Conservation (phyloP, 257 asterid species). For the Orobanche coerulescens region DNA sequence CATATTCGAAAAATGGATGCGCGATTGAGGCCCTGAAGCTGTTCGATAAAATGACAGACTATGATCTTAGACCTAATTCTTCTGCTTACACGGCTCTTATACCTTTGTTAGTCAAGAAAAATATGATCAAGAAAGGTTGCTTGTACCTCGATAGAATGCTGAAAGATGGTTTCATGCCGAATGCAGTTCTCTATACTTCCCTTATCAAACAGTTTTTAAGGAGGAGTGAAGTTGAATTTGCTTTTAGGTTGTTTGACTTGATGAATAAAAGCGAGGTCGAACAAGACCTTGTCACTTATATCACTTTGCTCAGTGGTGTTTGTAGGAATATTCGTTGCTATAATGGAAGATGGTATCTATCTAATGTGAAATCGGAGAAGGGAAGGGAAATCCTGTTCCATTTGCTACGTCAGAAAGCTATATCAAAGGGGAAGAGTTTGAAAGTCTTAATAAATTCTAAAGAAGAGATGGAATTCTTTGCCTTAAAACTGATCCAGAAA, state of each 20-base stretch:
- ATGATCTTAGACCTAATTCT: constrained; percentile 37
- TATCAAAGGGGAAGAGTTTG: constrained; percentile 19
- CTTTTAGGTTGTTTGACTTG: constrained; percentile 45
- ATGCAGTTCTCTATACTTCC: constrained; percentile 45
- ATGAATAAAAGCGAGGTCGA: constrained; percentile 44
- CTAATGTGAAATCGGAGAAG: constrained; percentile 22
- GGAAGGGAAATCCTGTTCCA: constrained; percentile 36
- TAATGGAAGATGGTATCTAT: constrained; percentile 27
- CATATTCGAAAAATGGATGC: constrained; percentile 46
- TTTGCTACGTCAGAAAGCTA: constrained; percentile 28
- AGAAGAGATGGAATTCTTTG: constrained; percentile 31
- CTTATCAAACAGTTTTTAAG: constrained; percentile 50
- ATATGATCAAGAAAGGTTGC: constrained; percentile 41
- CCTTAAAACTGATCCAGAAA: constrained; percentile 28
- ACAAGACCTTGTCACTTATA: constrained; percentile 37
- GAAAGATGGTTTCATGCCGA: constrained; percentile 50
- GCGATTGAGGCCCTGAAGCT: constrained; percentile 35
- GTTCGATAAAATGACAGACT: constrained; percentile 38
- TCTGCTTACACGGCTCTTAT: constrained; percentile 52
- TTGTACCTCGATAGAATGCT: constrained; percentile 48
- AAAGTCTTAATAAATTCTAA: constrained; percentile 25
- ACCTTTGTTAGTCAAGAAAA: constrained; percentile 48
- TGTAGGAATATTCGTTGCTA: constrained; percentile 35
- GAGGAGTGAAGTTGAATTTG: constrained; percentile 42
- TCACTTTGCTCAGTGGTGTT: constrained; percentile 45